Percentiles rank a stretch among this genome's conserved stretches.
Conservation (phyloP, 2,329 filamentous ascomycete species). For the Fusarium pilosicola region DNA sequence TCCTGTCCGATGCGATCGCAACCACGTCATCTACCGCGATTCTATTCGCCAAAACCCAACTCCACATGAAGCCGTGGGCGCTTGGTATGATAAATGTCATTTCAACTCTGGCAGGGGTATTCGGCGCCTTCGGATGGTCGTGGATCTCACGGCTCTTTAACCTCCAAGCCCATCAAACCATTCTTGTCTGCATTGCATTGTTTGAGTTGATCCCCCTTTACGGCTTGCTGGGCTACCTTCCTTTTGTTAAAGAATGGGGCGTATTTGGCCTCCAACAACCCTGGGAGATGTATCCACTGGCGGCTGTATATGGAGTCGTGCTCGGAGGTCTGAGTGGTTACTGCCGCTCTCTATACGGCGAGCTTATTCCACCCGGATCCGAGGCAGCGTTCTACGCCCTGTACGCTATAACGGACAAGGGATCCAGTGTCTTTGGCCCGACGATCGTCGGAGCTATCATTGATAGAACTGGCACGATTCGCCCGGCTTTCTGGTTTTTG, state of each 20-base stretch:
- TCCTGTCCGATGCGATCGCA: slow-evolving; percentile 92
- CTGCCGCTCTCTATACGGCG: slow-evolving; percentile 90
- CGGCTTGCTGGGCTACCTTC: slow-evolving; percentile 87
- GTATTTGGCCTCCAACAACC: slow-evolving; percentile 88
- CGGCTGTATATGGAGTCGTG: slow-evolving; percentile 90
- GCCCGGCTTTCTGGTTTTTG: slow-evolving; percentile 92
- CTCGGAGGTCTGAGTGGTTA: slow-evolving; percentile 93
- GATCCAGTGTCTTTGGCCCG: slow-evolving; percentile 91
- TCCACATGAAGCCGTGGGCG: slow-evolving; percentile 89
- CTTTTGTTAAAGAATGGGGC: slow-evolving; percentile 78
- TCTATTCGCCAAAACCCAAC: slow-evolving; percentile 91
- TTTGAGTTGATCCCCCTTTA: slow-evolving; percentile 96
- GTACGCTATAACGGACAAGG: slow-evolving; percentile 98
- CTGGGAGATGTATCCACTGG: slow-evolving; percentile 97
- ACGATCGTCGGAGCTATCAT: slow-evolving; percentile 94
- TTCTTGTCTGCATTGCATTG: slow-evolving; percentile 87
- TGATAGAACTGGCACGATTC: slow-evolving; percentile 81
- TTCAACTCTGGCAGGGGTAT: slow-evolving; percentile 82
- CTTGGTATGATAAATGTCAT: slow-evolving; percentile 95
- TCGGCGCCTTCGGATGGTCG: slow-evolving; percentile 91
- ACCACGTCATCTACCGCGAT: slow-evolving; percentile 95
- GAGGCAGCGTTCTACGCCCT: slow-evolving; percentile 97
- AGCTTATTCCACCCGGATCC: slow-evolving; percentile 91
- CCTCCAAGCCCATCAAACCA: slow-evolving; percentile 84
- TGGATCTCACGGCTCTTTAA: slow-evolving; percentile 76